Base-by-base conservation (phyloP, 2,329 filamentous ascomycete species). In the Colletotrichum musicola region DNA sequence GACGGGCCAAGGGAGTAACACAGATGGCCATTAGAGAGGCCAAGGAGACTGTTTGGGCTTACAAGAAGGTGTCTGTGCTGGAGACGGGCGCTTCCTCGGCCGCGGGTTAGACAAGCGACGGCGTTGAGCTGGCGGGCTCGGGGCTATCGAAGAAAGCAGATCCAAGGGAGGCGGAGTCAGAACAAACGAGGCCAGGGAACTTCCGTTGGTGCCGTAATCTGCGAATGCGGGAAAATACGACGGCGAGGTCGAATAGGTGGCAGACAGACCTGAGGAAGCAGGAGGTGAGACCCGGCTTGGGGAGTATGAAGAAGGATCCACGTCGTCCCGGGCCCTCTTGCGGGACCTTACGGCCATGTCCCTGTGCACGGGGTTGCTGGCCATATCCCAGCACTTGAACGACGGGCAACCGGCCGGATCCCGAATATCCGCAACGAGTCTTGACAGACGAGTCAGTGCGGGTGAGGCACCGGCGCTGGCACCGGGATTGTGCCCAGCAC, bases 291-390 rank as follows among this genome's bases (percentile, higher is more conserved):
- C 35, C 14, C 47, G 49, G 42, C 13, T 49, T 14, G 16, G 13
- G 53, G 47, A 49, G 38, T 20, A 44, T 7, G 38, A 40, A 51
- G 14, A 53, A 46, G 61, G 53, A 42, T 64, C 64, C 53, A 27
- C 49, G 54, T 64, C 61, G 46, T 64, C 54, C 22, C 27, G 49
- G 14, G 27, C 46, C 46, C 65, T 64, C 49, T 68, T 68, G 27
- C 54, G 40, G 30, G 47, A 47, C 54, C 54, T 53, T 14, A 10
- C 14, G 27, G 38, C 27, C 64, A 54, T 62, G 42, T 14, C 12
- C 38, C 27, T 56, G 42, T 56, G 40, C 12, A 42, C 40, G 40
- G 40, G 13, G 13, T 3, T 42, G 40, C 40, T 42, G 13, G 10
- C 40, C 40, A 42, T 42, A 10, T 20, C 44, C 44, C 30, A 49